Percentiles rank a stretch among this genome's conserved stretches.
phyloP scores from a whole-genome alignment of 768 basidiomycete species.

The Hortiboletus flavorubellus region DNA sequence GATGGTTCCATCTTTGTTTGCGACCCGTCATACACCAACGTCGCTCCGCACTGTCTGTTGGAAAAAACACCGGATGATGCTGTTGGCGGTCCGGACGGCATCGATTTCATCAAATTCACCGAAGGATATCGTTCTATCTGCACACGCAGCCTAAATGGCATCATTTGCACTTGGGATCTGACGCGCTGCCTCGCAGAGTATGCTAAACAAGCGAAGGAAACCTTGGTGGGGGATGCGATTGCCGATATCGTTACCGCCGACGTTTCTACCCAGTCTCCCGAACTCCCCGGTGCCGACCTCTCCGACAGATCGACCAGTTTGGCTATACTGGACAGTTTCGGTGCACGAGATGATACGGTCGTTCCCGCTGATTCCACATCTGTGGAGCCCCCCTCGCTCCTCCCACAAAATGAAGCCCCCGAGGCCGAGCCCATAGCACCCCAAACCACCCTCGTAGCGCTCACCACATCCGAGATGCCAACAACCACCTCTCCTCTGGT shows the following conservation, averaged over 20 bases:
- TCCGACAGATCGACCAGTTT: background rate
- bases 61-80: background rate
- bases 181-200: constrained; percentile 8
- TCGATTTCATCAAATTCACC: constrained; percentile 13
- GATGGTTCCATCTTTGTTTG: constrained; percentile 18
- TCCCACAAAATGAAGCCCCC: background rate
- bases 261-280: background rate
- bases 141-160: constrained; percentile 13
- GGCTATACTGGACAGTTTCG: background rate
- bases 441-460: background rate
- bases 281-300: background rate
- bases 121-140: constrained; percentile 1
- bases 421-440: background rate
- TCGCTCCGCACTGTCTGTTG: constrained; percentile 4
- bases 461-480: background rate
- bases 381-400: background rate
- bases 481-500: background rate
- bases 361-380: background rate
- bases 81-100: background rate
- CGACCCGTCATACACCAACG: constrained; percentile 7
- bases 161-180: constrained; percentile 16
- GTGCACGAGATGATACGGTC: background rate
- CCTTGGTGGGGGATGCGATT: background rate
- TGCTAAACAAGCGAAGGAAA: background rate
- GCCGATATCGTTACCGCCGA: too few species aligned